Base-by-base conservation (phyloP, 2,329 filamentous ascomycete species). In the Podosphaera leucotricha region DNA sequence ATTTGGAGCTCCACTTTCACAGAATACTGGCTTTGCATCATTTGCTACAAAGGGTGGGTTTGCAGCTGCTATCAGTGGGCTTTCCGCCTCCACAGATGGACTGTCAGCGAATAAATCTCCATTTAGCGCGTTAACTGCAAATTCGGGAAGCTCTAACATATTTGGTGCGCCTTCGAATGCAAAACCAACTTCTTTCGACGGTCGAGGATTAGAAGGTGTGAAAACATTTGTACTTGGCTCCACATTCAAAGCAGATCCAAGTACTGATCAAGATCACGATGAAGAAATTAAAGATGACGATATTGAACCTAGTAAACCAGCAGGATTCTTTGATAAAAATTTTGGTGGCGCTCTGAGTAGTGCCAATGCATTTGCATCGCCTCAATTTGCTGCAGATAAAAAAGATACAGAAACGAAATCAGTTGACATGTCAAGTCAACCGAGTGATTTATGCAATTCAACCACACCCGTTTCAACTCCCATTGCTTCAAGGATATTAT, bases 191-290 rank as follows among this genome's bases (percentile, higher is more conserved):
- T 48, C 33, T 40, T 54, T 51, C 43, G 47, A 43, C 24, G 56
- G 16, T 35, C 44, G 18, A 19, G 37, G 37, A 19, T 8, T 59
- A 53, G 58, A 58, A 41, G 59, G 33, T 36, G 45, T 44, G 24
- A 33, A 46, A 46, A 45, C 45, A 18, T 60, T 59, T 42, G 52
- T 48, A 22, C 53, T 59, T 15, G 51, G 50, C 13, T 54, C 56
- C 10, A 57, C 55, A 1, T 60, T 64, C 18, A 66, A 63, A 44
- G 52, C 58, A 6, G 58, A 57, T 45, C 54, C 55, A 1, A 84
- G 67, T 38, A 65, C 70, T 1, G 74, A 72, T 46, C 68, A 79
- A 20, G 72, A 77, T n/a, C n/a, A n/a, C n/a, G n/a, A n/a, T n/a
- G n/a, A n/a, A n/a, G n/a, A n/a, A n/a, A n/a, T n/a, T n/a, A n/a